Evolutionary conservation across 257 asterid species (phyloP), one percentile per base, ranked within the genome.

Genomic region (Jaltomata sinuosa): DNA sequence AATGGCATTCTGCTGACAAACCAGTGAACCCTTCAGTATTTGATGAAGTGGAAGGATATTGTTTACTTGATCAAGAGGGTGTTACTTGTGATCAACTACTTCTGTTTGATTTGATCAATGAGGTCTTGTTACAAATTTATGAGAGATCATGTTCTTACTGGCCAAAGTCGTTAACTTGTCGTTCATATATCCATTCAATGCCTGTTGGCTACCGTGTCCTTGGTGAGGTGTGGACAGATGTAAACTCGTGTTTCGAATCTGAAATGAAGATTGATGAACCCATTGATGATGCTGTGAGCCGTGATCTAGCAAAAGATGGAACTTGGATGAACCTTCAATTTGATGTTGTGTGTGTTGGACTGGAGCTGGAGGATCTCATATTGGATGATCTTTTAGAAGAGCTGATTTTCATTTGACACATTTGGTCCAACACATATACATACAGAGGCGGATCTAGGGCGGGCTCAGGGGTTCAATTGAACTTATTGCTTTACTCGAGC

Each of bases 311-410:
- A 1, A 89, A 83, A 82, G 74, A 52, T 7, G 89, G 87, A 53
- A 92, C 91, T 15, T 95, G 98, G 98, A 92, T 95, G 98, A 93
- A 87, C 85, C 86, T 94, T 14, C 98, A 94, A 68, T 85, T 89
- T 85, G 98, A 94, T 82, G 93, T 90, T 2, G 98, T 94, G 88
- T 90, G 93, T 81, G 92, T 90, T 21, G 95, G 94, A 52, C 86
- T 94, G 61, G 95, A 94, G 83, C 71, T 95, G 67, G 98, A 94
- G 80, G 95, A 90, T 34, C 65, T 89, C 22, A 90, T 95, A 57
- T 87, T 94, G 54, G 92, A 95, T 87, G 96, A 94, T 88, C 94
- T 95, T 81, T 19, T 95, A 72, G 87, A 90, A 22, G 97, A 93
- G 84, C 83, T 93, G 15, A 65, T 88, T 80, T 86, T 76, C 81